phyloP scores from a whole-genome alignment of 345 rosid species.

The Salix viminalis region DNA sequence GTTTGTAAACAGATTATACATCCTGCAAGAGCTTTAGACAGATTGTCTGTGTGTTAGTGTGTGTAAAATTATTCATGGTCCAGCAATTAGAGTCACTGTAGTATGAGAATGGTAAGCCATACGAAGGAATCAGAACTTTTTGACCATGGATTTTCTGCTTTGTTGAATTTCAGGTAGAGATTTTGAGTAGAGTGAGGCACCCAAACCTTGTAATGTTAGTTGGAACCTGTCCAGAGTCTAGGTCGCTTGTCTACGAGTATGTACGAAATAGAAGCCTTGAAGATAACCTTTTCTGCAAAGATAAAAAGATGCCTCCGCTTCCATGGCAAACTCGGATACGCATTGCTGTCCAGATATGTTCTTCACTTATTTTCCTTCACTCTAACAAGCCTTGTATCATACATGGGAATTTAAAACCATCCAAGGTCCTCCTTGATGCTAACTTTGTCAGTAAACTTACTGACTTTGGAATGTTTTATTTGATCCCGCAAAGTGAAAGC shows the following conservation, averaged over 20 bases:
- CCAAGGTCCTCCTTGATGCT: conserved; percentile 75
- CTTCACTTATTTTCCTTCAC: conserved; percentile 80
- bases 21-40: neutral
- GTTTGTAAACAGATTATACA: neutral
- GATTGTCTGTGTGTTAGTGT: neutral
- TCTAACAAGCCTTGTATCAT: conserved; percentile 64
- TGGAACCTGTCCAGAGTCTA: conserved; percentile 78
- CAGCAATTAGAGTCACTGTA: neutral
- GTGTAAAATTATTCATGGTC: neutral
- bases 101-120: neutral
- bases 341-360: conserved; percentile 74
- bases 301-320: conserved; percentile 43
- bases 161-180: conserved; percentile 50
- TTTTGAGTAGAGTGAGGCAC: conserved; percentile 78
- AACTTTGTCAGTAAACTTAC: conserved; percentile 59
- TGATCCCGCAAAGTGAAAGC: conserved; percentile 37
- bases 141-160: neutral
- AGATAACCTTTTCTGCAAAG: conserved; percentile 52
- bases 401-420: conserved; percentile 79
- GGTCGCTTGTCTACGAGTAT: conserved; percentile 74
- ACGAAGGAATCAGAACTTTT: neutral
- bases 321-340: conserved; percentile 60
- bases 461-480: conserved; percentile 59
- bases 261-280: conserved; percentile 67
- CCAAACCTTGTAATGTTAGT: conserved; percentile 71